Percentiles rank a stretch among this genome's conserved stretches.
These are phyloP conservation scores for Delphinella strobiligena DNA, from an alignment of 2,329 filamentous ascomycete genomes.

Conservation along the genomic window DNA sequence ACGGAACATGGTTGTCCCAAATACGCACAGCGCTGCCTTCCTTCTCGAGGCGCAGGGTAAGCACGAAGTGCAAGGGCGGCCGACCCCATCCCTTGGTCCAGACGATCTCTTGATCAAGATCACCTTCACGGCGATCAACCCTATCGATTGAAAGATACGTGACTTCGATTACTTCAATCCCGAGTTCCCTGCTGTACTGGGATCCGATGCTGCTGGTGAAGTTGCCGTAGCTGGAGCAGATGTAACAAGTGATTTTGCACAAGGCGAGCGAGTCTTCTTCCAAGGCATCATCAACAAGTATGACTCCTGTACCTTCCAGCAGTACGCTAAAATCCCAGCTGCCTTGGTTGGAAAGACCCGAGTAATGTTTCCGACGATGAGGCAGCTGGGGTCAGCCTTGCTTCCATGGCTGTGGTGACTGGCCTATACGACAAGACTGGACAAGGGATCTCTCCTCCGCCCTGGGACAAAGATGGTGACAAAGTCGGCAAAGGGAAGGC, in stretches of 20 bases:
- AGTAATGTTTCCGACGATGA: background rate
- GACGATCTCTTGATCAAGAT: background rate
- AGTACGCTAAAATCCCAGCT: background rate
- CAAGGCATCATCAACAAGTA: background rate
- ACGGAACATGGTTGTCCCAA: slow-evolving; percentile 25
- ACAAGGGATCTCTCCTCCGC: background rate
- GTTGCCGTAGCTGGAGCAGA: background rate
- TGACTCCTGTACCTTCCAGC: background rate
- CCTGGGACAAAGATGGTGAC: background rate
- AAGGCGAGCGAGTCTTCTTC: slow-evolving; percentile 1
- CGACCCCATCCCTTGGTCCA: background rate
- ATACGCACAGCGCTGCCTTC: slow-evolving; percentile 16
- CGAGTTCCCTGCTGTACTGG: slow-evolving; percentile 1
- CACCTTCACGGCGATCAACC: background rate
- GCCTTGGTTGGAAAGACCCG: background rate
- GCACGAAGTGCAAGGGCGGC: background rate
- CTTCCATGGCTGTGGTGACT: background rate
- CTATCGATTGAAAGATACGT: slow-evolving; percentile 2
- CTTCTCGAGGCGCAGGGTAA: slow-evolving; percentile 14
- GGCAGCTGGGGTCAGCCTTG: background rate
- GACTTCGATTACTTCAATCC: slow-evolving; percentile 1
- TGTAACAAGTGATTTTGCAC: background rate
- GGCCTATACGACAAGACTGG: background rate
- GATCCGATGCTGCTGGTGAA: background rate
- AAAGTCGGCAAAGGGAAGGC: slow-evolving; percentile 20